Evolutionary conservation across 192 early-diverging fungal species (phyloP), one percentile per base, ranked within the genome.

Genomic region (Pilobolus umbonatus): DNA sequence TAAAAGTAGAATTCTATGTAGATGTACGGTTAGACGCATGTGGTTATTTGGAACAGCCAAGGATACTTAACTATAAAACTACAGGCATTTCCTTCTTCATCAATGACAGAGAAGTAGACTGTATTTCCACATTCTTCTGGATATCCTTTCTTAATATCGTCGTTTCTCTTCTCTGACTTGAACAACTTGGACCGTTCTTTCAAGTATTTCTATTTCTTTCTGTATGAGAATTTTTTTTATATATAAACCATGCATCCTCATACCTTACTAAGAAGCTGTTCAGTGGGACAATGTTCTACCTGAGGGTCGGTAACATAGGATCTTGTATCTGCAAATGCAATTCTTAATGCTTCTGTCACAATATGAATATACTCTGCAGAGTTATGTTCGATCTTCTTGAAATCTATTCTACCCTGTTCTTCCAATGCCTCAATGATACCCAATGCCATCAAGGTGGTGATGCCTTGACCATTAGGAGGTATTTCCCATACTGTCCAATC

Each of bases 251-350:
- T 15, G 14, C 14, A 15, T 45, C 14, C 8, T 32, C 8, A 57
- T 60, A 65, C 80, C 61, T 79, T 75, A 19, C 56, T 67, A 15
- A 90, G 66, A n/a, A 90, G 63, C 26, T 67, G 61, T 24, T 78
- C 51, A 25, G 78, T 72, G 22, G 86, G 83, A 30, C 72, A 62
- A 15, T 55, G 14, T 14, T 68, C 60, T 43, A 70, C 63, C 3
- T 78, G 76, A 21, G 87, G 88, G 61, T 92, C 89, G 26, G 81
- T 70, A 11, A 92, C 79, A 61, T 76, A 81, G 42, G 69, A 69
- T 34, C 73, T 73, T n/a, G 80, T 73, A 60, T 92, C 90, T 1
- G 85, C 86, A 83, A 92, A 92, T 4, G 88, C 87, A n/a, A 90
- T 51, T 0, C 86, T 71, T 50, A 90, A 63, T 12, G 75, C 74